phyloP scores from a whole-genome alignment of 176 grass and related monocot genomes.

The Aegilops sharonensis region DNA sequence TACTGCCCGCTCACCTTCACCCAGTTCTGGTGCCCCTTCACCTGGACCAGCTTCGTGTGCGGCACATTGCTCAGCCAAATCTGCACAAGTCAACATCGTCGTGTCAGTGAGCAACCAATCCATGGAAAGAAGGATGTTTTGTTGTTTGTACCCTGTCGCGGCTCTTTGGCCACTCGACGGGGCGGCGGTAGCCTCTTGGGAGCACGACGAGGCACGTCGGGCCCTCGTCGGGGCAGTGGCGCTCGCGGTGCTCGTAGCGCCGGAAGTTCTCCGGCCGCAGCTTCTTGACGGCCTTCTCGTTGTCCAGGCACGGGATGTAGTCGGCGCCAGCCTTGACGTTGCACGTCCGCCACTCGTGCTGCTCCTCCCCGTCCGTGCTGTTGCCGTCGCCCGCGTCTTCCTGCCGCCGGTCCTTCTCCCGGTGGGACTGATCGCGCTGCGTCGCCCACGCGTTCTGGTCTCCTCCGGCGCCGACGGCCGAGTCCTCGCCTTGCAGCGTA shows the following conservation, averaged over 20 bases:
- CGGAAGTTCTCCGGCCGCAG: conserved; percentile 68
- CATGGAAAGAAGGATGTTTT: not conserved
- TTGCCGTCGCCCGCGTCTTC: conserved; percentile 12
- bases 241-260: conserved; percentile 82
- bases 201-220: conserved; percentile 72
- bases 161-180: conserved; percentile 85
- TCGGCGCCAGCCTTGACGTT: conserved; percentile 63
- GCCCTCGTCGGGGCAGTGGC: conserved; percentile 87
- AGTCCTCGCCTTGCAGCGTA: conserved; percentile 19
- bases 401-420: conserved; percentile 62
- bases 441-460: conserved; percentile 59
- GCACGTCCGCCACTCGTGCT: conserved; percentile 65
- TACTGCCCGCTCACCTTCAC: conserved; percentile 90
- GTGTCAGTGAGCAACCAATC: not conserved
- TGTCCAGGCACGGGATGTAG: conserved; percentile 98
- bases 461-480: not conserved
- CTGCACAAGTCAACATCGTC: conserved; percentile 16
- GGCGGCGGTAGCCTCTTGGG: conserved; percentile 57
- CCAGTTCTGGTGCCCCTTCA: conserved; percentile 98
- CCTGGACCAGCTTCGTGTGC: conserved; percentile 90
- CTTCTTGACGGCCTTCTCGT: conserved; percentile 87
- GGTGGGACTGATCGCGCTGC: conserved; percentile 65
- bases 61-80: conserved; percentile 95
- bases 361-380: not conserved
- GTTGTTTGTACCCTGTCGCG: conserved; percentile 58